Percentiles rank a stretch among this genome's conserved stretches.
Evolutionary conservation across 2,329 filamentous ascomycete species (phyloP).

Genomic region (Botrytis tulipae): DNA sequence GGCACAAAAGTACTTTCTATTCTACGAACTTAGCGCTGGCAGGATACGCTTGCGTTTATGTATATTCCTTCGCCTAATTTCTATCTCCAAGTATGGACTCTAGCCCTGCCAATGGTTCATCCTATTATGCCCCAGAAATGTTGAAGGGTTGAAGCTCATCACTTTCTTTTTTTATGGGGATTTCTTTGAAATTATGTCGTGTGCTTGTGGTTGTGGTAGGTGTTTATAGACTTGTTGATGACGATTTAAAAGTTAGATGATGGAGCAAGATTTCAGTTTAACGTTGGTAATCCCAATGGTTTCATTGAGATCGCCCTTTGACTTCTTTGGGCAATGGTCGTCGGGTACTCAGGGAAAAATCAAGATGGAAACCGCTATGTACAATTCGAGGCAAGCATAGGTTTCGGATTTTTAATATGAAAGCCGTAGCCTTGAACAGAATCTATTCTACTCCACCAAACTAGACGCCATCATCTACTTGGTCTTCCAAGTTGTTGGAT

Average conservation of each 20-base stretch:
- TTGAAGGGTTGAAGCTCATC: neutral
- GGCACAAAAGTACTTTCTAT: neutral
- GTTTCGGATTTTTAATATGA: rapidly evolving
- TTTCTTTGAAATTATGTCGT: neutral
- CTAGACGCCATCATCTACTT: neutral
- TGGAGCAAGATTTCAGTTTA: too few species aligned
- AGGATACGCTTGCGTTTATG: neutral
- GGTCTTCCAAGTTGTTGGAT: neutral
- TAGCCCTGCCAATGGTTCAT: neutral
- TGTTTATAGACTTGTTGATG: neutral
- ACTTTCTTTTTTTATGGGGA: neutral
- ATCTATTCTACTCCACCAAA: too few species aligned
- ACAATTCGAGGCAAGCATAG: neutral
- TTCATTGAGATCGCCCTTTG: too few species aligned
- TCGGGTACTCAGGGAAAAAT: too few species aligned
- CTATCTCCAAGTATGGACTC: neutral
- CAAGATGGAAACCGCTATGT: too few species aligned
- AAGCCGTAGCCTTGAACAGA: too few species aligned
- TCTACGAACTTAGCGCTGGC: neutral
- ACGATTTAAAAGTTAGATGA: neutral
- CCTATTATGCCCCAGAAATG: neutral
- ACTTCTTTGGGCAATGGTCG: neutral
- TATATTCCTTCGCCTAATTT: neutral
- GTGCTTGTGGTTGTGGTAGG: neutral
- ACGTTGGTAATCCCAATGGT: neutral